These are phyloP conservation scores for Colletotrichum sp. DNA, from an alignment of 2,329 filamentous ascomycete genomes.

Conservation along the genomic window DNA sequence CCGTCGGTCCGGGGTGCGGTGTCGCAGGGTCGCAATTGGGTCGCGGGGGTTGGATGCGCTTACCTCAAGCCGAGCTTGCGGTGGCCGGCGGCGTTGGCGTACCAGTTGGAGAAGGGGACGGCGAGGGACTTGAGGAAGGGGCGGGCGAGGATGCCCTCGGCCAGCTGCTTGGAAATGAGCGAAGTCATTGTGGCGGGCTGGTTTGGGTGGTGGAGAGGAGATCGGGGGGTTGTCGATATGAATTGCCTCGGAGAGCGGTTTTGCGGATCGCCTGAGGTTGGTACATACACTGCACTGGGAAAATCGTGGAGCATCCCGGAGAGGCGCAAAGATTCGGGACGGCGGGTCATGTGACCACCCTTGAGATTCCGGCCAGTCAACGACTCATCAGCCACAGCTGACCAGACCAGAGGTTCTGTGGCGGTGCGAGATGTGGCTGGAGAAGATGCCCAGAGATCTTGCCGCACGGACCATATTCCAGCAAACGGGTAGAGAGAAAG, in stretches of 20 bases:
- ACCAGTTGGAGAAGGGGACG: slow-evolving; percentile 86
- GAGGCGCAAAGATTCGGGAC: slow-evolving; percentile 20
- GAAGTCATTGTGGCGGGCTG: slow-evolving; percentile 63
- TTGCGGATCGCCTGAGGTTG: slow-evolving; percentile 18
- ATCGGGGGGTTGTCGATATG: slow-evolving; percentile 10
- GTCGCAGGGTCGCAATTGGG: background rate
- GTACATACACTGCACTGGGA: slow-evolving; percentile 9
- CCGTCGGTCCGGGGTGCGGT: background rate
- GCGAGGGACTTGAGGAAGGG: slow-evolving; percentile 85
- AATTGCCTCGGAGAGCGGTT: slow-evolving; percentile 21
- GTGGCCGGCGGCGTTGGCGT: slow-evolving; percentile 88
- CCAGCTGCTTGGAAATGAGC: slow-evolving; percentile 40
- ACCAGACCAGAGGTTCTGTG: background rate
- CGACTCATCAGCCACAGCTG: background rate
- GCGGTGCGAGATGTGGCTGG: background rate
- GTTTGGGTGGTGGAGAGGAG: slow-evolving; percentile 20
- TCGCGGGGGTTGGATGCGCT: slow-evolving; percentile 27
- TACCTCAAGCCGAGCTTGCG: slow-evolving; percentile 92
- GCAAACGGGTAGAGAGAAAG: background rate
- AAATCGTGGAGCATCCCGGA: slow-evolving; percentile 22
- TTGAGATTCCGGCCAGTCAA: slow-evolving; percentile 8
- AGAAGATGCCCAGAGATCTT: background rate
- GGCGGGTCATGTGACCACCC: slow-evolving; percentile 15
- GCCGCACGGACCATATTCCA: background rate
- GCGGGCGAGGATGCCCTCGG: slow-evolving; percentile 66